Base-by-base conservation (phyloP, 1,284 basidiomycete genomes). In the Ceratobasidium sp. region DNA sequence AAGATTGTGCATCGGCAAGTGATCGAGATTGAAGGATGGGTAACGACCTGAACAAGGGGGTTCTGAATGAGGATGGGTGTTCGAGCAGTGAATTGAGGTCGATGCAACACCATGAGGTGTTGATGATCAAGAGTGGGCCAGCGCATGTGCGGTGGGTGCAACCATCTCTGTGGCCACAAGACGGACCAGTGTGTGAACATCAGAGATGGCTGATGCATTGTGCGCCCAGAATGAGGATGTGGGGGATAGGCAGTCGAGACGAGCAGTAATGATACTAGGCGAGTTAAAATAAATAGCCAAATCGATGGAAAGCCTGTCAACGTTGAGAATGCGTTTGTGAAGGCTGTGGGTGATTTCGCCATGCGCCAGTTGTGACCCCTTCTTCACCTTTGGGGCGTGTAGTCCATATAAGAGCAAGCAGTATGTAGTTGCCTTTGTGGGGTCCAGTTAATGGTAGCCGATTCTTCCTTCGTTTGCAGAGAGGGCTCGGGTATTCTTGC, bases 1-100 rank as follows among this genome's bases (percentile, higher is more conserved):
- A 49, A 3, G 28, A 18, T 7, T 69, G 53, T 11, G 58, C 58
- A 33, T 69, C 25, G 40, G 64, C 58, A 7, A 51, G 18, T 9
- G 48, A 64, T 16, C 62, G 62, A 1, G 38, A 23, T 16, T 5
- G 40, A 38, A 38, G 2, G 14, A 8, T n/a, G 48, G 21, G 21
- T 11, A 21, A 23, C 23, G 48, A 12, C 23, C 23, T 5, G 21
- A 11, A 25, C 25, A 49, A 8, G n/a, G 18, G 21, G 23, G 23
- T 12, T 28, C 28, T 51, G 23, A 25, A 5, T 9, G 48, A 2
- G 48, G 21, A 12, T 9, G 8, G 48, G 48, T 51, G 8, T 51
- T 51, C 12, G 48, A 51, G 21, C 21, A 9, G 1, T 3, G 48
- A 21, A 49, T 23, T 8, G 48, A 49, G n/a, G 48, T 21, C 4